phyloP scores from a whole-genome alignment of 2,329 filamentous ascomycete genomes.

The Xylaria sp. region DNA sequence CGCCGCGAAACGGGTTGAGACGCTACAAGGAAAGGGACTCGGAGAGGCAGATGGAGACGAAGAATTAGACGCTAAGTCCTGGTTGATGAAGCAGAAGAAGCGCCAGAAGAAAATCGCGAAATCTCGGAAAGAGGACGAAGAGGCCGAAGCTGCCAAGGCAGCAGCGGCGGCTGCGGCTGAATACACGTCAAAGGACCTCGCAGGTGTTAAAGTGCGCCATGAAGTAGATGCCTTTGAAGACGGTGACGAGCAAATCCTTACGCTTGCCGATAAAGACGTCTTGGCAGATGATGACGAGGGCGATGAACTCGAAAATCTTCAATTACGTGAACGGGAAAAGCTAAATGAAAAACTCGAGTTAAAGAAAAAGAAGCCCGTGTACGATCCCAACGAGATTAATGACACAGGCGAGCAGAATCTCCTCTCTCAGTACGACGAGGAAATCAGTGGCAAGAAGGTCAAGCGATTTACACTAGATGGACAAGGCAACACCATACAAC shows the following conservation, averaged over 20 bases:
- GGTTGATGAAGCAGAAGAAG: conserved; percentile 92
- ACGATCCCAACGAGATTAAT: conserved; percentile 83
- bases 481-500: conserved; percentile 74
- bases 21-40: conserved; percentile 84
- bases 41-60: conserved; percentile 77
- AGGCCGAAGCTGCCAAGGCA: conserved; percentile 80
- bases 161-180: conserved; percentile 70
- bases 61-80: conserved; percentile 81
- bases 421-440: conserved; percentile 93
- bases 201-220: conserved; percentile 92
- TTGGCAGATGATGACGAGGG: conserved; percentile 82
- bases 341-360: conserved; percentile 80
- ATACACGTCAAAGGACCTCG: conserved; percentile 87
- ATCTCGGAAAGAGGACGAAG: conserved; percentile 76
- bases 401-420: conserved; percentile 74
- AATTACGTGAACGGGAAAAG: conserved; percentile 77
- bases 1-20: conserved; percentile 77
- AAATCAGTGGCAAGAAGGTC: conserved; percentile 88
- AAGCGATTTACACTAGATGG: conserved; percentile 90
- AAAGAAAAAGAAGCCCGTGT: conserved; percentile 90
- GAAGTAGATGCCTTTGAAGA: conserved; percentile 84
- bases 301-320: conserved; percentile 86
- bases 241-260: conserved; percentile 87
- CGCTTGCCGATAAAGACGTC: conserved; percentile 92
- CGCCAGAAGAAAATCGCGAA: conserved; percentile 90